Evolutionary conservation across 768 basidiomycete species (phyloP).

Genomic region (Phanerochaete sordida): DNA sequence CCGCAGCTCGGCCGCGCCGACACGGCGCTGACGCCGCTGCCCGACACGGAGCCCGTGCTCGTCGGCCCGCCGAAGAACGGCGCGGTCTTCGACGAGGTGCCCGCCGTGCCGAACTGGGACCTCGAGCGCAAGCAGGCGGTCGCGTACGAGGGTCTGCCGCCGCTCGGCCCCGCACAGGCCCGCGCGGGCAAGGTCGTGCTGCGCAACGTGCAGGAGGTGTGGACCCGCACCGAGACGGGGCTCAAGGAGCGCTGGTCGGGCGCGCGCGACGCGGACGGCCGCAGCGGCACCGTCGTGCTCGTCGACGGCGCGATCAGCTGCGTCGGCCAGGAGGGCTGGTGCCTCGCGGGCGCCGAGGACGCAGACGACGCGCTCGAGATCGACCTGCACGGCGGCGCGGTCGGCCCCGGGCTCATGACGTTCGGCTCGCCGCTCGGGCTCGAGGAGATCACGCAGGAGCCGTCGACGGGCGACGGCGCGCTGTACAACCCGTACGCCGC

Average conservation of each 20-base stretch:
- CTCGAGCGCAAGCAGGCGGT: slow-evolving; percentile 61
- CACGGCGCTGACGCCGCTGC: slow-evolving; percentile 2
- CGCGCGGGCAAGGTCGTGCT: slow-evolving; percentile 49
- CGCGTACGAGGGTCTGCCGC: slow-evolving; percentile 71
- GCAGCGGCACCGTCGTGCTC: slow-evolving; percentile 31
- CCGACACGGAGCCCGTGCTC: slow-evolving; percentile 10
- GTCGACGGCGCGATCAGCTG: slow-evolving; percentile 38
- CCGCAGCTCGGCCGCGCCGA: slow-evolving; percentile 53
- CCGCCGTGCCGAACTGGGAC: slow-evolving; percentile 68
- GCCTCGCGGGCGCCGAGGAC: slow-evolving; percentile 35
- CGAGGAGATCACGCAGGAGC: slow-evolving; percentile 63
- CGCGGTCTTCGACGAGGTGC: slow-evolving; percentile 33
- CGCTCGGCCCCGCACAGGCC: slow-evolving; percentile 45
- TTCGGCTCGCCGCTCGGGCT: slow-evolving; percentile 73
- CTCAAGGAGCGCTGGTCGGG: slow-evolving; percentile 32
- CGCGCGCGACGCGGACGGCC: slow-evolving; percentile 23
- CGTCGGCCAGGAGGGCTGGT: slow-evolving; percentile 25
- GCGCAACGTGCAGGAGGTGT: slow-evolving; percentile 50
- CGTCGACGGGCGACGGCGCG: slow-evolving; percentile 66
- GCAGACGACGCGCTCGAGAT: slow-evolving; percentile 27
- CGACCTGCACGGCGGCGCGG: slow-evolving; percentile 69
- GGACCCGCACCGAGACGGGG: slow-evolving; percentile 22
- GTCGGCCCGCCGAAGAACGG: slow-evolving; percentile 23
- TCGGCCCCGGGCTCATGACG: slow-evolving; percentile 64
- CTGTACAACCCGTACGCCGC: slow-evolving; percentile 51